A percentile compares a stretch with the other conserved stretches of the same genome.
phyloP scores from a whole-genome alignment of 495 filamentous ascomycete genomes.

The Penicillium chermesinum region DNA sequence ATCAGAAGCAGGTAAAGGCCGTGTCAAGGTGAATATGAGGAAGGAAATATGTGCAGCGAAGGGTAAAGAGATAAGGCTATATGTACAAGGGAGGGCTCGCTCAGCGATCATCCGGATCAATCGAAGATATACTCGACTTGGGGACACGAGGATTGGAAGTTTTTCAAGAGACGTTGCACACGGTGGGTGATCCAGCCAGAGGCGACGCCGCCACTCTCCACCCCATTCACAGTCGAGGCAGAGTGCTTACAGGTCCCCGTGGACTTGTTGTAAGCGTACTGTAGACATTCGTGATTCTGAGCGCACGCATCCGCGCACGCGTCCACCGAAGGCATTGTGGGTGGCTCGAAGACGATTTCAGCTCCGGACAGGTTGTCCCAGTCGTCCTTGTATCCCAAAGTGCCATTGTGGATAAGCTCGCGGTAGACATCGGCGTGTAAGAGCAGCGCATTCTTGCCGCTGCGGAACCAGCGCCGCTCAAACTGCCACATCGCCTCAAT shows the following conservation, averaged over 20 bases:
- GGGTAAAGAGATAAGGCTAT: constrained; percentile 10
- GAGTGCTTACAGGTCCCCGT: constrained; percentile 28
- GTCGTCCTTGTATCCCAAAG: constrained; percentile 15
- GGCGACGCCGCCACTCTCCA: constrained; percentile 17
- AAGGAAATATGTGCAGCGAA: constrained; percentile 8
- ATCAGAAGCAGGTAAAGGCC: neutral
- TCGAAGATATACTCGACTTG: constrained; percentile 25
- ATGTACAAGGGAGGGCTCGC: neutral
- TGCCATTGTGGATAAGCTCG: constrained; percentile 19
- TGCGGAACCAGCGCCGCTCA: constrained; percentile 41
- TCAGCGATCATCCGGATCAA: constrained; percentile 9
- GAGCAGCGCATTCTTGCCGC: constrained; percentile 26
- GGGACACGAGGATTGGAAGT: constrained; percentile 24
- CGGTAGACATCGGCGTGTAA: constrained; percentile 34
- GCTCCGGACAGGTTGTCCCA: constrained; percentile 32
- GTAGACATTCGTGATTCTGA: constrained; percentile 35
- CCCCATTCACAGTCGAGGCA: constrained; percentile 25
- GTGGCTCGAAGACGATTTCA: constrained; percentile 15
- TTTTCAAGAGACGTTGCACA: constrained; percentile 21
- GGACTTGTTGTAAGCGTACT: constrained; percentile 33
- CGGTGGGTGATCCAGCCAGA: constrained; percentile 31
- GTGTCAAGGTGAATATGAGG: neutral
- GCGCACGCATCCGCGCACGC: constrained; percentile 35
- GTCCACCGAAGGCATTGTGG: constrained; percentile 19
- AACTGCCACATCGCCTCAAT: constrained; percentile 41